Evolutionary conservation across 2,329 filamentous ascomycete genomes (phyloP), one percentile per base, ranked within the genome.

Genomic region (Podosphaera xanthii): DNA sequence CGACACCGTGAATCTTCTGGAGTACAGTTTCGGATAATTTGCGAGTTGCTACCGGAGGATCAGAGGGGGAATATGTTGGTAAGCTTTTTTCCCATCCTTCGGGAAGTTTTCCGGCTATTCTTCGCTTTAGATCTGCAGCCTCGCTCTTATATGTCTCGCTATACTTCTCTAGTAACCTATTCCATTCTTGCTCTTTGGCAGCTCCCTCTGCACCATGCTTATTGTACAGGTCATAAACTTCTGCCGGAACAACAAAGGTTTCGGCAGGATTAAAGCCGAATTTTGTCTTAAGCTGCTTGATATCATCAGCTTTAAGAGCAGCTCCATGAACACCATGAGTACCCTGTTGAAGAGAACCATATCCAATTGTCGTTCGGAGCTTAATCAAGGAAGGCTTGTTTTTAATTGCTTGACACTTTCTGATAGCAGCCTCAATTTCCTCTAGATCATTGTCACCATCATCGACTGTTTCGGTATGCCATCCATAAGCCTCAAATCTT

Each of bases 361-460:
- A 98, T 69, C 92, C 92, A 71, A 98, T 98, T 72, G 87, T 97
- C 71, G 92, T 98, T 72, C 83, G 89, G 68, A 98, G 82, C 79
- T 94, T 90, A 79, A 98, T 96, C 69, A 98, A 77, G 62, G 90
- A 86, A 64, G 92, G 92, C 85, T 97, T 98, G 80, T 97, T 82
- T 73, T 82, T 97, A 74, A 94, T 86, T 65, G 83, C 77, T 77
- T 91, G 83, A 72, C 83, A 86, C 76, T 86, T 81, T 73, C 83
- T 80, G 73, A 98, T 86, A 67, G 92, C 92, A 63, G 79, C 82
- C 77, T 94, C 89, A 62, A 98, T 97, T 70, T 73, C 82, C 65
- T 83, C 84, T 60, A 96, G 82, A 74, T 97, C 88, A 72, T 81
- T 73, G 78, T 98, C 87, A 73, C 92, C 92, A 69, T 97, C 82